Evolutionary conservation across 192 early-diverging fungal genomes (phyloP), one percentile per base, ranked within the genome.

Genomic region (Coemansia sp.): DNA sequence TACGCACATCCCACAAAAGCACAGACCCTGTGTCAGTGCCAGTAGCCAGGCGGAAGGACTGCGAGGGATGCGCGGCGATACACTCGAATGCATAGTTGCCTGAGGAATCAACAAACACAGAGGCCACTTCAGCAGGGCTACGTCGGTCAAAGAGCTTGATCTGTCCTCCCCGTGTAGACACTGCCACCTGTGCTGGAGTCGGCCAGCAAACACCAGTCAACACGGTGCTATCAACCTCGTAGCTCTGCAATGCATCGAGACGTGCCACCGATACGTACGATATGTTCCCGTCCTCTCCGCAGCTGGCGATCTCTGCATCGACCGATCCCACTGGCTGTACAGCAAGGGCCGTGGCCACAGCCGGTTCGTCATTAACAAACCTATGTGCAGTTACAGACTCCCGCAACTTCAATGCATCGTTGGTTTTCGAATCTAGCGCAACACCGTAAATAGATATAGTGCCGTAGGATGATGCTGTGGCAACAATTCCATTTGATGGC

Each of bases 111-210:
- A 65, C 39, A 26, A 78, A 64, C 2, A 71, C 77, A 1, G 67
- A 54, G 2, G 54, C 23, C 19, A 62, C 55, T 3, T 59, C 39
- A 32, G 49, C 34, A 3, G 52, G 57, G 6, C 30, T 28, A 13
- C 77, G 66, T 4, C 71, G 42, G 47, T 79, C 77, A 43, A 75
- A 70, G 8, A 75, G 38, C 47, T 79, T 79, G 32, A 75, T 45
- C 46, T 79, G 77, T 0, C 77, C 72, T 10, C 50, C 56, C 14
- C 71, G 71, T 6, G 67, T 75, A 5, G 64, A 52, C 7, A 61
- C 46, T 5, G 71, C 58, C 27, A 70, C 32, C 50, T 74, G 72
- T 8, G 53, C 18, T 1, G 62, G 55, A 10, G 72, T 69, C 6
- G 67, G 58, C 77, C 77, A 79, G 41, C 70, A 68, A 5, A 79